phyloP scores from a whole-genome alignment of 2,329 filamentous ascomycete species.

The Trichoderma semiorbis region DNA sequence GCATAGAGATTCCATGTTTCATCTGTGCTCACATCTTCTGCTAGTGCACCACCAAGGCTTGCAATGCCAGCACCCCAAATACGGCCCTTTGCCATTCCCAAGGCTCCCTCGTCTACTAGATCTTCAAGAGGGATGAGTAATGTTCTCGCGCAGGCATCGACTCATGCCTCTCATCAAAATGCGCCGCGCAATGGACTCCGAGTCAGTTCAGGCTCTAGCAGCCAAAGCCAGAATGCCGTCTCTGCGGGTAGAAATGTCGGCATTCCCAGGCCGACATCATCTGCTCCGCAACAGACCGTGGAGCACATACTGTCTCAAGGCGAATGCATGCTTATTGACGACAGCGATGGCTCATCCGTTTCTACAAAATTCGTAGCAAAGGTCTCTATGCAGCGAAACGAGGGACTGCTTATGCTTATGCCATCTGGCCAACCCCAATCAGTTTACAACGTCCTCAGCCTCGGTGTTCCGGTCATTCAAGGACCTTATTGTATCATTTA shows the following conservation, averaged over 20 bases:
- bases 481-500: conserved; percentile 25
- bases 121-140: not conserved
- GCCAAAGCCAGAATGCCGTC: not conserved
- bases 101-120: not conserved
- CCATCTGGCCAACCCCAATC: conserved; percentile 14
- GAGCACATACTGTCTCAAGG: conserved; percentile 23
- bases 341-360: not conserved
- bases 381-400: conserved; percentile 17
- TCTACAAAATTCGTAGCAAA: conserved; percentile 21
- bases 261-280: not conserved
- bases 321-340: conserved; percentile 21
- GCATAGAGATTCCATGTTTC: no score
- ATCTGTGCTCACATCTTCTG: not conserved
- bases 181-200: not conserved
- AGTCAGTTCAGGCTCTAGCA: not conserved
- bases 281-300: not conserved
- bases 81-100: not conserved
- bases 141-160: not conserved
- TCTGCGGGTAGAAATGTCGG: not conserved
- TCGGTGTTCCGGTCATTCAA: conserved; percentile 22
- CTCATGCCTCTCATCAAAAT: not conserved
- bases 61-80: not conserved
- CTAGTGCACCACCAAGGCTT: conserved; percentile 20
- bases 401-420: conserved; percentile 24
- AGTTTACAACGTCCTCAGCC: conserved; percentile 23